A percentile compares a stretch with the other conserved stretches of the same genome.
Conservation (phyloP, 257 asterid genomes). For the Nicotiana benthamiana region DNA sequence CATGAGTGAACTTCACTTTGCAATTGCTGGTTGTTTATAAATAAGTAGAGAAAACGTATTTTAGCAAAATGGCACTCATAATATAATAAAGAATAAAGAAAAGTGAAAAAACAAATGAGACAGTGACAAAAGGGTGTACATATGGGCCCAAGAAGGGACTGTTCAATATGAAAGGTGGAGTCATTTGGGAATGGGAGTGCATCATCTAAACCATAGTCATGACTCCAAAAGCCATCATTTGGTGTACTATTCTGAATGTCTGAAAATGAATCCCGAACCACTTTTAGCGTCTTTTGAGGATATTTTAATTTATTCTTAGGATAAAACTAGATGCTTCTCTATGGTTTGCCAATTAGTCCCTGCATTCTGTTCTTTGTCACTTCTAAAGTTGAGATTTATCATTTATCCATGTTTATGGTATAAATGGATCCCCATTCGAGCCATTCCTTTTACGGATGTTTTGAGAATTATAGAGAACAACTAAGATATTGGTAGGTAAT, state of each 20-base stretch:
- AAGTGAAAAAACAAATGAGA: not conserved
- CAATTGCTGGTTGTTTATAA: not conserved
- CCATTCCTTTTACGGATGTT: too few species aligned
- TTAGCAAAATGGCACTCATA: not conserved
- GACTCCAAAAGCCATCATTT: not conserved
- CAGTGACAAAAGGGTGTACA: not conserved
- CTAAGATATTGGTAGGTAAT: too few species aligned
- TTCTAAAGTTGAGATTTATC: not conserved
- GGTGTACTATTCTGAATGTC: not conserved
- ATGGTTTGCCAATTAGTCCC: not conserved
- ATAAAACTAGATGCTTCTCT: not conserved
- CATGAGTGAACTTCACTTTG: not conserved
- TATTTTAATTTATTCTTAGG: not conserved
- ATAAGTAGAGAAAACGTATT: not conserved
- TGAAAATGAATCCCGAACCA: not conserved
- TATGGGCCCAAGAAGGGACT: conserved; percentile 1
- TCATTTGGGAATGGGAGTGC: not conserved
- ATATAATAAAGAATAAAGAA: not conserved
- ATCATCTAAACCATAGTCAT: not conserved
- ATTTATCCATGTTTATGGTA: not conserved
- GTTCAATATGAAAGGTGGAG: conserved; percentile 2
- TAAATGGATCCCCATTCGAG: too few species aligned
- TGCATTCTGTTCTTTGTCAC: not conserved
- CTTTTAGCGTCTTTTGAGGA: not conserved
- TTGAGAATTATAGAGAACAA: too few species aligned